Percentiles rank a stretch among this genome's conserved stretches.
Evolutionary conservation across 2,329 filamentous ascomycete species (phyloP).

Genomic region (Monosporascus sp.): DNA sequence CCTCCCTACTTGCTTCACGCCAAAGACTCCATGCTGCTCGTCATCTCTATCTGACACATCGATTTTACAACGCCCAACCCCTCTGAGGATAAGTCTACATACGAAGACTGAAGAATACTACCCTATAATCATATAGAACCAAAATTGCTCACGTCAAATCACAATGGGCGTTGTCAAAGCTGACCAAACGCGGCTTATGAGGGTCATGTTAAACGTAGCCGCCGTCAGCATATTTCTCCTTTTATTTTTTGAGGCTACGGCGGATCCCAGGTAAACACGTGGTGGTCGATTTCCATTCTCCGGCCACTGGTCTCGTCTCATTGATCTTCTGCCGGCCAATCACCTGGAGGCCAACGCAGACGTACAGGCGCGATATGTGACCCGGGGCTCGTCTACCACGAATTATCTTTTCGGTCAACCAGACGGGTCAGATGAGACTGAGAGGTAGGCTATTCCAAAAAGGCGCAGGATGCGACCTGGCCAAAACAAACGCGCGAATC

Average conservation of each 20-base stretch:
- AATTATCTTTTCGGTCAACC: neutral
- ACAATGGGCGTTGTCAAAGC: no score
- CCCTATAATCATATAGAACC: constrained; percentile 14
- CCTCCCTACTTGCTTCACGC: no score
- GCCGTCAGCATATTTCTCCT: constrained; percentile 8
- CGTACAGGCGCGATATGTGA: neutral
- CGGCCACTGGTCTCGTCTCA: constrained; percentile 4
- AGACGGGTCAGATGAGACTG: neutral
- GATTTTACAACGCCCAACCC: no score
- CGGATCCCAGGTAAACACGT: constrained; percentile 24
- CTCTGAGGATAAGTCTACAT: no score
- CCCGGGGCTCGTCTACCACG: neutral
- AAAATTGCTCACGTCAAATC: no score
- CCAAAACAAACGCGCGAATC: neutral
- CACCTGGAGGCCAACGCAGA: constrained; percentile 5
- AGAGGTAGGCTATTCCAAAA: neutral
- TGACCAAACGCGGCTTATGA: constrained; percentile 1
- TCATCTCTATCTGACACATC: no score
- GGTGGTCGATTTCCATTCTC: constrained; percentile 16
- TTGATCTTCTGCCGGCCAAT: constrained; percentile 14
- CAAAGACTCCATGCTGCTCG: no score
- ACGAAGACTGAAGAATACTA: constrained; percentile 8
- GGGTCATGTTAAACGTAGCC: neutral
- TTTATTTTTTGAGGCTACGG: constrained; percentile 19
- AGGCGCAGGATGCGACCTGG: neutral